Evolutionary conservation across 2,329 filamentous ascomycete species (phyloP).

Genomic region (Fusarium sp.): DNA sequence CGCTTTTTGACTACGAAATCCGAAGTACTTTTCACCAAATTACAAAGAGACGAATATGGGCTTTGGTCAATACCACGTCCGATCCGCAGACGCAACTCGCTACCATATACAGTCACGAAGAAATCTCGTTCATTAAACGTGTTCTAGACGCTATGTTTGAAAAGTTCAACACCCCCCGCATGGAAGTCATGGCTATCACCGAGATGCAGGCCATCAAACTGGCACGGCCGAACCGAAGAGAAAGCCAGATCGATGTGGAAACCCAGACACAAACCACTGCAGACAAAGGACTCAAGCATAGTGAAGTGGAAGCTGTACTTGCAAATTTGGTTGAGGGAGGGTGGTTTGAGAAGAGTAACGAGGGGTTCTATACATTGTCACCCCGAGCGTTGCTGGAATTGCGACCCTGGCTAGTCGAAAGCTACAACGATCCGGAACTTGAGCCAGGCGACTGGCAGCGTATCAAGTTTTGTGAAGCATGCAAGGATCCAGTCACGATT

Average conservation of each 20-base stretch:
- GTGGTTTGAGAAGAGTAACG: conserved; percentile 81
- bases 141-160: conserved; percentile 93
- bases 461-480: conserved; percentile 89
- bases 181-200: conserved; percentile 85
- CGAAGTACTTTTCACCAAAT: conserved; percentile 76
- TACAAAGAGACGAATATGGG: conserved; percentile 74
- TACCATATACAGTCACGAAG: conserved; percentile 80
- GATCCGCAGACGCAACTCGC: conserved; percentile 88
- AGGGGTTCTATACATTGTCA: conserved; percentile 78
- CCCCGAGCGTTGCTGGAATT: conserved; percentile 87
- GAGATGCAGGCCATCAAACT: conserved; percentile 82
- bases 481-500: conserved; percentile 87
- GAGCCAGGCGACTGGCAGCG: conserved; percentile 71
- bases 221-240: conserved; percentile 58
- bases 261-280: conserved; percentile 47
- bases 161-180: conserved; percentile 79
- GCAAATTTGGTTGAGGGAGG: conserved; percentile 76
- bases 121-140: conserved; percentile 89
- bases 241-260: conserved; percentile 47
- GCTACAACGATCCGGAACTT: conserved; percentile 81
- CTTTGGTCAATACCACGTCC: conserved; percentile 86
- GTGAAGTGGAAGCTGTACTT: conserved; percentile 79
- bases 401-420: conserved; percentile 82
- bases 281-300: conserved; percentile 73
- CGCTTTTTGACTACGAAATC: conserved; percentile 88